phyloP scores from a whole-genome alignment of 2,329 filamentous ascomycete species.

The Fusarium sp. region DNA sequence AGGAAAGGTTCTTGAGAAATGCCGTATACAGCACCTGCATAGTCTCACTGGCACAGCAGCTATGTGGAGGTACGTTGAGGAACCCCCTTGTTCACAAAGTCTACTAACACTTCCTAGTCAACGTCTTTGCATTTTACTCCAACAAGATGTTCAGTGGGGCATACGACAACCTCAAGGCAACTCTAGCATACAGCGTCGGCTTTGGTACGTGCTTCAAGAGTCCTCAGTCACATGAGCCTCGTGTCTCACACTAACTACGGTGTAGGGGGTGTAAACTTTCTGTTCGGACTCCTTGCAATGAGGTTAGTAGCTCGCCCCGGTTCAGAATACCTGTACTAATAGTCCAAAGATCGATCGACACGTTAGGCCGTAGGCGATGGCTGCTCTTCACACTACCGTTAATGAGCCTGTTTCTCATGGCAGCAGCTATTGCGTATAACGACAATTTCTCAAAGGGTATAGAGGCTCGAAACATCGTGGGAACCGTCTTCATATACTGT shows the following conservation, averaged over 20 bases:
- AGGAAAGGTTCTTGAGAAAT: background rate
- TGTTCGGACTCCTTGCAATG: background rate
- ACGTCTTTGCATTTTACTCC: background rate
- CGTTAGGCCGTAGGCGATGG: background rate
- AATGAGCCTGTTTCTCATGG: background rate
- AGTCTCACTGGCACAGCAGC: background rate
- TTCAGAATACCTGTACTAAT: background rate
- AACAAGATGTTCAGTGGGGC: background rate
- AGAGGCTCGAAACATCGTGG: background rate
- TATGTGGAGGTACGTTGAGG: background rate
- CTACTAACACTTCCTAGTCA: background rate
- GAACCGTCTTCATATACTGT: background rate
- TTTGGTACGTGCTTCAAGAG: background rate
- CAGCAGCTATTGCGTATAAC: background rate
- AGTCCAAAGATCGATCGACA: background rate
- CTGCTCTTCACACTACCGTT: background rate
- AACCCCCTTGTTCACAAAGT: accelerated
- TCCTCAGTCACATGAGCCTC: too few relatives aligned
- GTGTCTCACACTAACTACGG: background rate
- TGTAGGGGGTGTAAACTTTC: background rate
- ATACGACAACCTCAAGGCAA: background rate
- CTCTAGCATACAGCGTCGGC: background rate
- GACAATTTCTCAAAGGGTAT: background rate
- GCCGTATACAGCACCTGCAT: background rate
- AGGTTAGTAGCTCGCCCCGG: background rate